phyloP scores from a whole-genome alignment of 148 eudicot species.

The Vaccinium darrowii region DNA sequence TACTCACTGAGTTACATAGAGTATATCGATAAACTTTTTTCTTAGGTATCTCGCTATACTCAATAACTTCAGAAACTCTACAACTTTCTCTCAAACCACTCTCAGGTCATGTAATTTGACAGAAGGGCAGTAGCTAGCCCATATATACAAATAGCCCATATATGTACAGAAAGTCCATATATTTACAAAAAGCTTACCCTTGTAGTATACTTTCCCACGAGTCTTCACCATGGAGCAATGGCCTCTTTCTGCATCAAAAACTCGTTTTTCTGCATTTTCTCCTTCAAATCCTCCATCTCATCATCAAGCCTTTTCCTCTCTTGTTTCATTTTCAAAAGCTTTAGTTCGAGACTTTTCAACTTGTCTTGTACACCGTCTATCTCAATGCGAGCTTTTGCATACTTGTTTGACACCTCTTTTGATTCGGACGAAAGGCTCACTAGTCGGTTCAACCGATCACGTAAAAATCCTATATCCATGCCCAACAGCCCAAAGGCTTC shows the following conservation, averaged over 20 bases:
- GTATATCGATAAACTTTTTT: background rate
- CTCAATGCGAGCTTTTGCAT: constrained; percentile 19
- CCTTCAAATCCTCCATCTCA: constrained; percentile 25
- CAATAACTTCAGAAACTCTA: background rate
- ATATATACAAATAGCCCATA: too few relatives aligned
- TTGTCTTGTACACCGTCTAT: constrained; percentile 13
- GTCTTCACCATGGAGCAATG: constrained; percentile 18
- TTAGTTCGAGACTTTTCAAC: constrained; percentile 23
- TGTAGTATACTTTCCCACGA: too few relatives aligned
- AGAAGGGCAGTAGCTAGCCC: background rate
- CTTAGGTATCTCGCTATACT: background rate
- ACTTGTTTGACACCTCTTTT: constrained; percentile 4
- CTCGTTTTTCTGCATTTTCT: background rate
- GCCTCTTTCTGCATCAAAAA: constrained; percentile 10
- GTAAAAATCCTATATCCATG: constrained; percentile 46
- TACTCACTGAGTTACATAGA: too few relatives aligned
- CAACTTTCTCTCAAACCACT: background rate
- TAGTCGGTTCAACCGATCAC: constrained; percentile 26
- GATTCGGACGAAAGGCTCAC: constrained; percentile 19
- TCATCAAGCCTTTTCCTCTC: constrained; percentile 21
- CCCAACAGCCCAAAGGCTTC: constrained; percentile 43
- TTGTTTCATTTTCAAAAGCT: constrained; percentile 24
- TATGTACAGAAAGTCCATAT: background rate
- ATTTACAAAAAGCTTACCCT: background rate
- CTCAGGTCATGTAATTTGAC: background rate